Evolutionary conservation across 768 basidiomycete genomes (phyloP).

Genomic region (Leucosporidium scottii): DNA sequence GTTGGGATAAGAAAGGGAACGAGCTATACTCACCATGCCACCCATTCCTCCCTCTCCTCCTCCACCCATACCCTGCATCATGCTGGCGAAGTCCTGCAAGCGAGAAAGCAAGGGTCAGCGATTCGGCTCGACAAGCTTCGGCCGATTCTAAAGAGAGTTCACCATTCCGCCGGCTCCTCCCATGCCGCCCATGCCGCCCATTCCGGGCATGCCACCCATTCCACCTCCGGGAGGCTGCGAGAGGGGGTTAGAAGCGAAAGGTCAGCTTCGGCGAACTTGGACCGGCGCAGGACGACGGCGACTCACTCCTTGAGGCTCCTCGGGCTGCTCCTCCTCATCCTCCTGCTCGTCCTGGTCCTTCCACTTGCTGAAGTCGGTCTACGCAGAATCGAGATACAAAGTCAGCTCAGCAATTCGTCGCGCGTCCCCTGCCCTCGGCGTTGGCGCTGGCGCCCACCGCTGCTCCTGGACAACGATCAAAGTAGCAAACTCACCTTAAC

Average conservation of each 20-base stretch:
- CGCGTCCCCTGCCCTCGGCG: neutral
- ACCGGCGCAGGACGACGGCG: neutral
- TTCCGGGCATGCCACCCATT: constrained; percentile 49
- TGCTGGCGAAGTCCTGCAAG: constrained; percentile 5
- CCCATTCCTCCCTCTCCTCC: constrained; percentile 1
- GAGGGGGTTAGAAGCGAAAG: neutral
- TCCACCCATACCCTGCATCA: constrained; percentile 12
- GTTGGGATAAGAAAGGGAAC: no score
- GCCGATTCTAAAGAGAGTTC: constrained; percentile 29
- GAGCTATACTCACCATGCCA: constrained; percentile 8
- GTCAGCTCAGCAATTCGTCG: neutral
- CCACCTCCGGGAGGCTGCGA: constrained; percentile 24
- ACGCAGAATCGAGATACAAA: neutral
- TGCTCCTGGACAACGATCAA: neutral
- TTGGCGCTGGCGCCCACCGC: no score
- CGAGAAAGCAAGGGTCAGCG: neutral
- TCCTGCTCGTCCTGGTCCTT: constrained; percentile 96
- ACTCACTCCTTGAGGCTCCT: constrained; percentile 39
- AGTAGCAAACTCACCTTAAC: constrained; percentile 51
- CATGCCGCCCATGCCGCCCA: constrained; percentile 50
- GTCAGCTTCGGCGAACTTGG: constrained; percentile 30
- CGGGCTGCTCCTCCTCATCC: constrained; percentile 51
- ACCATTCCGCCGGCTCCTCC: constrained; percentile 50
- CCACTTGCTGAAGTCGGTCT: constrained; percentile 50
- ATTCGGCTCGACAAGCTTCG: neutral